These are phyloP conservation scores for Heimioporus retisporus DNA, from an alignment of 1,284 basidiomycete species.

Conservation along the genomic window DNA sequence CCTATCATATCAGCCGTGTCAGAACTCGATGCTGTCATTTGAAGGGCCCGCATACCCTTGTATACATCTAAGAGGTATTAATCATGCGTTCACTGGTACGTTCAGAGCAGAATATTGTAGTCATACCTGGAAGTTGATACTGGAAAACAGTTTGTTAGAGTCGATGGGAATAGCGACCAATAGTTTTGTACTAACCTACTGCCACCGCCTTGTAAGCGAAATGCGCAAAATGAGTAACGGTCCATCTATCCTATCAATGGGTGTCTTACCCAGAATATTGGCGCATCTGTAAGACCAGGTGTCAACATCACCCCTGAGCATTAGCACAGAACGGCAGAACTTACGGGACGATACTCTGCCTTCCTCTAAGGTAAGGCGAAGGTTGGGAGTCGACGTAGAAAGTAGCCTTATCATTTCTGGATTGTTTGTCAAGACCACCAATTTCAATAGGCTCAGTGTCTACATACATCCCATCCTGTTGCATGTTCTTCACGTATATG, in stretches of 20 bases:
- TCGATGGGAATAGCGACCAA: slow-evolving; percentile 9
- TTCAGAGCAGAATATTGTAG: neutral
- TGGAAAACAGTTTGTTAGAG: slow-evolving; percentile 33
- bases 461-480: slow-evolving; percentile 70
- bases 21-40: slow-evolving; percentile 1
- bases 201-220: slow-evolving; percentile 54
- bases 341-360: slow-evolving; percentile 75
- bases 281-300: slow-evolving; percentile 57
- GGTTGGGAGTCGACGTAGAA: slow-evolving; percentile 73
- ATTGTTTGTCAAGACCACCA: slow-evolving; percentile 11
- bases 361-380: slow-evolving; percentile 68
- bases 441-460: neutral
- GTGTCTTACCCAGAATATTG: slow-evolving; percentile 66
- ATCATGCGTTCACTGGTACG: neutral
- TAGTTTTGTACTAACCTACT: slow-evolving; percentile 53
- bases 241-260: neutral
- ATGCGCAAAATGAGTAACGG: neutral
- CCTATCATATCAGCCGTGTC: slow-evolving; percentile 43
- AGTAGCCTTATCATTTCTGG: slow-evolving; percentile 77
- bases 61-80: slow-evolving; percentile 62
- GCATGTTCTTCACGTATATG: slow-evolving; percentile 78
- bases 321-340: slow-evolving; percentile 31
- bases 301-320: slow-evolving; percentile 9
- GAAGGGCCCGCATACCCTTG: slow-evolving; percentile 54
- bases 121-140: slow-evolving; percentile 71